Percentiles rank a stretch among this genome's conserved stretches.
These are phyloP conservation scores for Grosmannia serpens DNA, from an alignment of 2,329 filamentous ascomycete species.

Conservation along the genomic window DNA sequence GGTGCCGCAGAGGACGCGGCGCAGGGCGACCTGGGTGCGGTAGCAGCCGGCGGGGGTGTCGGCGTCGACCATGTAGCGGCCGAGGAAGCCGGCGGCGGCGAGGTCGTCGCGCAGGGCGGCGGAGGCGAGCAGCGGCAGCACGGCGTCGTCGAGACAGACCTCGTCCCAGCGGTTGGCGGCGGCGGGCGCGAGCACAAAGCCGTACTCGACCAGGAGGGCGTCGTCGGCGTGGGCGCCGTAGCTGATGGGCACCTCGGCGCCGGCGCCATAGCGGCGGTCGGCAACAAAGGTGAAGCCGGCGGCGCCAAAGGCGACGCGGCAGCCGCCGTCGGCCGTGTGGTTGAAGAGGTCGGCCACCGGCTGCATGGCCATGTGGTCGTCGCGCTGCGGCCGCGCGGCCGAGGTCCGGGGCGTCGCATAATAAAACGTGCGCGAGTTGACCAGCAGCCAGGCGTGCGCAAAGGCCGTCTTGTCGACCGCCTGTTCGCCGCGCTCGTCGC, in stretches of 20 bases:
- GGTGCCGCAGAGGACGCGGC: constrained; percentile 10
- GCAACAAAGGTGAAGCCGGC: constrained; percentile 44
- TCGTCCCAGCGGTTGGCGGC: constrained; percentile 37
- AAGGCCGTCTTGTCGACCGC: constrained; percentile 19
- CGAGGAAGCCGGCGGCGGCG: constrained; percentile 12
- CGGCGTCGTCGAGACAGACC: constrained; percentile 30
- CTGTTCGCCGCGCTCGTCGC: background rate
- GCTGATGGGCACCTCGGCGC: constrained; percentile 56
- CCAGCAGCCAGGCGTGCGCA: constrained; percentile 41
- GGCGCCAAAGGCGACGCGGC: constrained; percentile 36
- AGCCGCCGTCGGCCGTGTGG: constrained; percentile 33
- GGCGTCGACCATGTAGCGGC: constrained; percentile 16
- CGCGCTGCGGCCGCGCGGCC: constrained; percentile 23
- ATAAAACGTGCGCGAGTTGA: constrained; percentile 52
- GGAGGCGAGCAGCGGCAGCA: constrained; percentile 22
- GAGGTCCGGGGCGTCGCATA: constrained; percentile 36
- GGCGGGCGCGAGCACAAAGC: constrained; percentile 28
- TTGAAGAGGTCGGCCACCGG: constrained; percentile 65
- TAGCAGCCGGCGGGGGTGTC: constrained; percentile 14
- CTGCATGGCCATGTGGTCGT: constrained; percentile 57
- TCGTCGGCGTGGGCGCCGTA: constrained; percentile 64
- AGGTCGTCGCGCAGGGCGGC: constrained; percentile 7
- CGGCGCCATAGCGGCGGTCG: constrained; percentile 34
- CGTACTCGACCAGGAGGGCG: constrained; percentile 59
- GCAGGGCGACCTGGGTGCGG: constrained; percentile 15